Evolutionary conservation across 805 yeast genomes (phyloP), one percentile per base, ranked within the genome.

Genomic region (Candida jianshihensis): DNA sequence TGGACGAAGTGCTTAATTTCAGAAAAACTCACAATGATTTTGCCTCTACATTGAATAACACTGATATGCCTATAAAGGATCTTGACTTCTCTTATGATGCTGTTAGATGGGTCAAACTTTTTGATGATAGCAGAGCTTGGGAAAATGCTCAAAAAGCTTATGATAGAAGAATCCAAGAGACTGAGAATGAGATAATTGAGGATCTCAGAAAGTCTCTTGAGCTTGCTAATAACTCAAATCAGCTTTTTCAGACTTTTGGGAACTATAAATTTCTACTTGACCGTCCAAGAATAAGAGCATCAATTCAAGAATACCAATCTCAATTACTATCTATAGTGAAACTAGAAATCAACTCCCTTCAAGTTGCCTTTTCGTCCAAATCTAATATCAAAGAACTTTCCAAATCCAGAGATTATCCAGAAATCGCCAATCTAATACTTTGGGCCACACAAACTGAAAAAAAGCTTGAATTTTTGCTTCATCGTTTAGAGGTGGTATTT

Each of bases 301-400:
- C 81, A 1, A 59, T 79, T 26, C 76, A 71, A 37, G 81, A 75
- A 38, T 76, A 74, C 43, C 86, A 78, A 45, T 57, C 69, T 1
- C 64, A 64, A 26, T 52, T 82, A 7, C 53, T 80, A 3, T 57
- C 55, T 4, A 64, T 68, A 20, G 70, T 78, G 6, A 73, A 73
- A 40, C 33, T 43, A 1, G 83, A 77, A 33, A 54, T 80, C 3
- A 32, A 45, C 0, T 48, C 50, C 8, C 56, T 79, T 5, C 75
- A 72, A 39, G 46, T 47, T 1, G 66, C 62, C 26, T 63, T 66
- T 31, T 27, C 57, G 3, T 46, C 52, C 13, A 72, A 63, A 35
- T 47, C 55, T 1, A 51, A 53, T 21, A 68, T 64, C 35, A 53
- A 57, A 1, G 54, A 59, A 5, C 53, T 70, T 35, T 53, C 68